phyloP scores from a whole-genome alignment of 1,284 basidiomycete genomes.

The Fistulina hepatica region DNA sequence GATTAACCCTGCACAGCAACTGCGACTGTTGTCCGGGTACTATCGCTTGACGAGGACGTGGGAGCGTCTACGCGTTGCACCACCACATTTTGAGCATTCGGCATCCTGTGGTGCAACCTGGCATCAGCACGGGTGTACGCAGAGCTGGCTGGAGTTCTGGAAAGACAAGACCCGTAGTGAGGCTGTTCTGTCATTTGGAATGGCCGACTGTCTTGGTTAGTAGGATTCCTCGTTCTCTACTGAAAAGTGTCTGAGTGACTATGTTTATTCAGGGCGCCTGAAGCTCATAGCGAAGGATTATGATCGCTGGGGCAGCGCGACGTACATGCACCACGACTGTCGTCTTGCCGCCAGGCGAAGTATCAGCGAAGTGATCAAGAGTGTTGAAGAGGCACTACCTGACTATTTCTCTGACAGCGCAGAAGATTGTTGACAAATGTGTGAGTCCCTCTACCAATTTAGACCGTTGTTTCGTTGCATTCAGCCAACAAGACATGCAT shows the following conservation, averaged over 20 bases:
- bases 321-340: constrained; percentile 67
- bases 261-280: too few species aligned
- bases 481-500: too few species aligned
- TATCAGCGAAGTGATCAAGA: constrained; percentile 41
- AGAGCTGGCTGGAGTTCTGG: constrained; percentile 60
- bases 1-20: constrained; percentile 42
- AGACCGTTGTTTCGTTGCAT: too few species aligned
- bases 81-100: constrained; percentile 49
- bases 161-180: constrained; percentile 55
- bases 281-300: constrained; percentile 49
- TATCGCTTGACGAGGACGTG: constrained; percentile 51
- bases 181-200: constrained; percentile 39
- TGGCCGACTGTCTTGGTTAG: constrained; percentile 55
- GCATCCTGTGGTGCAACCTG: constrained; percentile 50
- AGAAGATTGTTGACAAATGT: too few species aligned
- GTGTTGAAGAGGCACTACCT: constrained; percentile 42
- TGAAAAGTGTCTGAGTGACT: too few species aligned
- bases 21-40: constrained; percentile 54
- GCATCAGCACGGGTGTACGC: constrained; percentile 56
- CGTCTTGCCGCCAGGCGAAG: constrained; percentile 41
- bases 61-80: constrained; percentile 45
- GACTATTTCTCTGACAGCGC: constrained; percentile 45
- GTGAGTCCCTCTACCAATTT: too few species aligned
- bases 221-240: too few species aligned
- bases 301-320: constrained; percentile 53